A percentile compares a stretch with the other conserved stretches of the same genome.
Evolutionary conservation across 2,329 filamentous ascomycete species (phyloP).

Genomic region (Paecilomyces dactylethromorphus): DNA sequence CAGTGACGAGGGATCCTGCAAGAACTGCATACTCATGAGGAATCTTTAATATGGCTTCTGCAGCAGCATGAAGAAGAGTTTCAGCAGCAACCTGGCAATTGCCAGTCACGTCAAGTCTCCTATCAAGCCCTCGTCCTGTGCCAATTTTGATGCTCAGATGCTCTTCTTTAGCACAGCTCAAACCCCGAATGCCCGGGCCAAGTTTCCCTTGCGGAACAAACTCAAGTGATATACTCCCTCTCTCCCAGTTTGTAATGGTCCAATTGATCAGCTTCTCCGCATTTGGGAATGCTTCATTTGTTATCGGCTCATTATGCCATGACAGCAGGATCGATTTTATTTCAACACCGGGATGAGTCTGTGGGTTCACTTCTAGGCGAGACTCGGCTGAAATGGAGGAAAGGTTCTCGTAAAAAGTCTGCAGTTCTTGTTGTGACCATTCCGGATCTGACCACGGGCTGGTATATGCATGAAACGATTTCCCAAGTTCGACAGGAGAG

Average conservation of each 20-base stretch:
- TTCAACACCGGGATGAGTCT: slow-evolving; percentile 37
- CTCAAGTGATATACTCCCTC: slow-evolving; percentile 24
- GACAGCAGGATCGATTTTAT: slow-evolving; percentile 36
- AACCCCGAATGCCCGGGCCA: slow-evolving; percentile 26
- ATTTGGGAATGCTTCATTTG: slow-evolving; percentile 41
- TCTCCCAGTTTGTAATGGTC: slow-evolving; percentile 27
- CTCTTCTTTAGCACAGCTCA: slow-evolving; percentile 22
- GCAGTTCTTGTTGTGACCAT: slow-evolving; percentile 47
- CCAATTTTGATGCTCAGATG: slow-evolving; percentile 25
- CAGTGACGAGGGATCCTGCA: slow-evolving; percentile 25
- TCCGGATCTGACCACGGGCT: slow-evolving; percentile 38
- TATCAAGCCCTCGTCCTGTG: slow-evolving; percentile 22
- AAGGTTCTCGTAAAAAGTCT: slow-evolving; percentile 40
- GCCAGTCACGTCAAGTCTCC: slow-evolving; percentile 24
- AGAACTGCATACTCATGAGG: slow-evolving; percentile 31
- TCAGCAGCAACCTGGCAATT: slow-evolving; percentile 35
- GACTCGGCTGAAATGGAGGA: slow-evolving; percentile 35
- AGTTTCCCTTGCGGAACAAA: slow-evolving; percentile 26
- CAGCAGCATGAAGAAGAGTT: slow-evolving; percentile 30
- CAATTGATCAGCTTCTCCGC: slow-evolving; percentile 25
- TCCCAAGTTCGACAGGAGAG: slow-evolving; percentile 25
- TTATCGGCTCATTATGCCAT: slow-evolving; percentile 26
- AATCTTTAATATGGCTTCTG: slow-evolving; percentile 26
- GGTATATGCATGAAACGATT: slow-evolving; percentile 39
- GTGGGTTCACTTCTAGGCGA: slow-evolving; percentile 35